Percentiles rank a stretch among this genome's conserved stretches.
phyloP scores from a whole-genome alignment of 257 asterid genomes.

The Fraxinus pennsylvanica region DNA sequence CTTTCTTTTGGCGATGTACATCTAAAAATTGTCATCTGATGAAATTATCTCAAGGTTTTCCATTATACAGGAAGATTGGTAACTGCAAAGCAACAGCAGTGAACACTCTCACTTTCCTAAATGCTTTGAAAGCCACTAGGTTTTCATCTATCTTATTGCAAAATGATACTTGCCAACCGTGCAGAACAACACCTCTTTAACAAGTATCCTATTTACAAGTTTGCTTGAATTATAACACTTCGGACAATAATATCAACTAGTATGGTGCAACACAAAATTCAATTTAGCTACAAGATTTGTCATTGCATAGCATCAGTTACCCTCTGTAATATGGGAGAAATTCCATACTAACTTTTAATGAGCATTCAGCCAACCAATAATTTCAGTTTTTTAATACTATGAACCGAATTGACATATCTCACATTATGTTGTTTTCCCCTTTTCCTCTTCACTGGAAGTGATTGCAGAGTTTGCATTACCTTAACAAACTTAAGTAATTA shows the following conservation, averaged over 20 bases:
- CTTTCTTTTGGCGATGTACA: neutral
- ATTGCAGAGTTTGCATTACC: neutral
- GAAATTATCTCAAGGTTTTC: neutral
- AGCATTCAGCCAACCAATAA: neutral
- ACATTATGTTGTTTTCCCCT: neutral
- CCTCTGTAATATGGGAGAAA: neutral
- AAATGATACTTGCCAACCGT: neutral
- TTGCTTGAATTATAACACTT: neutral
- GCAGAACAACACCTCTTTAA: neutral
- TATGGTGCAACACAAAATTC: slow-evolving; percentile 2
- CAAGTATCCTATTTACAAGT: neutral
- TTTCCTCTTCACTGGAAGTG: neutral
- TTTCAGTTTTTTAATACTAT: neutral
- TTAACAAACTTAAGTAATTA: neutral
- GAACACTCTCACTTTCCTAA: neutral
- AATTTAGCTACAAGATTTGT: neutral
- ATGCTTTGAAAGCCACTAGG: neutral
- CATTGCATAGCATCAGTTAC: neutral
- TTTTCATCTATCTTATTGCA: neutral
- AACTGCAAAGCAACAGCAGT: neutral
- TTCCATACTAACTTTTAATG: neutral
- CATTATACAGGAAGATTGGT: neutral
- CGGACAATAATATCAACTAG: neutral
- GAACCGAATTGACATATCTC: neutral
- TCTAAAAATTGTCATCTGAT: neutral